Evolutionary conservation across 805 yeast species (phyloP).

Genomic region (Phaffomyces antillensis): DNA sequence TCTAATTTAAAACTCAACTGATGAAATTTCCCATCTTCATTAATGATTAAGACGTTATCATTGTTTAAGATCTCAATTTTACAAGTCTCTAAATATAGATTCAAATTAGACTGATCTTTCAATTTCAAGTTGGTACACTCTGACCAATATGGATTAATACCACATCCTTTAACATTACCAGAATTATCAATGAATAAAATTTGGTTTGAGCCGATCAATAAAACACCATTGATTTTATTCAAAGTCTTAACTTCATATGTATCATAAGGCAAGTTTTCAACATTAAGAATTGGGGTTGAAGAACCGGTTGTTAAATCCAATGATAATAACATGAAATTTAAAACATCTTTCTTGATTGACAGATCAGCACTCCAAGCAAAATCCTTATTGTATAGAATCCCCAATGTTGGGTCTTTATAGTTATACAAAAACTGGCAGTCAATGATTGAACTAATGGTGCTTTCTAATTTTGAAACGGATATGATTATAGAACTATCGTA

Average conservation of each 20-base stretch:
- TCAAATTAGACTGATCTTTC: constrained; percentile 42
- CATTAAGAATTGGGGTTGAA: constrained; percentile 61
- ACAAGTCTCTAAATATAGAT: constrained; percentile 51
- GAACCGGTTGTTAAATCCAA: constrained; percentile 45
- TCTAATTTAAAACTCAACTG: constrained; percentile 28
- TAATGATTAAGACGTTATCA: constrained; percentile 31
- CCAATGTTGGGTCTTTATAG: constrained; percentile 79
- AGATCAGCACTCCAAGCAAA: constrained; percentile 77
- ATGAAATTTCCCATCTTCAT: constrained; percentile 24
- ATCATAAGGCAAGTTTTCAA: constrained; percentile 69
- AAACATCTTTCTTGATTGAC: constrained; percentile 53
- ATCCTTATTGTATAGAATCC: constrained; percentile 49
- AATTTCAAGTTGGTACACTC: constrained; percentile 33
- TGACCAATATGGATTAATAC: constrained; percentile 49
- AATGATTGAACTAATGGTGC: constrained; percentile 51
- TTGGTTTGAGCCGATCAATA: constrained; percentile 69
- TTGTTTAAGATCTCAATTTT: constrained; percentile 28
- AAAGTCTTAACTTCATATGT: constrained; percentile 57
- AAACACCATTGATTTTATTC: constrained; percentile 58
- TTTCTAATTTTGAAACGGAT: constrained; percentile 48
- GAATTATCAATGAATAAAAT: constrained; percentile 73
- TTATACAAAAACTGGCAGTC: constrained; percentile 67
- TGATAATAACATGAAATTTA: constrained; percentile 55
- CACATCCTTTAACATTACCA: constrained; percentile 57
- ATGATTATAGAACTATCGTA: constrained; percentile 45